These are phyloP conservation scores for Sporothrix brasiliensis DNA, from an alignment of 2,329 filamentous ascomycete genomes.

Conservation along the genomic window DNA sequence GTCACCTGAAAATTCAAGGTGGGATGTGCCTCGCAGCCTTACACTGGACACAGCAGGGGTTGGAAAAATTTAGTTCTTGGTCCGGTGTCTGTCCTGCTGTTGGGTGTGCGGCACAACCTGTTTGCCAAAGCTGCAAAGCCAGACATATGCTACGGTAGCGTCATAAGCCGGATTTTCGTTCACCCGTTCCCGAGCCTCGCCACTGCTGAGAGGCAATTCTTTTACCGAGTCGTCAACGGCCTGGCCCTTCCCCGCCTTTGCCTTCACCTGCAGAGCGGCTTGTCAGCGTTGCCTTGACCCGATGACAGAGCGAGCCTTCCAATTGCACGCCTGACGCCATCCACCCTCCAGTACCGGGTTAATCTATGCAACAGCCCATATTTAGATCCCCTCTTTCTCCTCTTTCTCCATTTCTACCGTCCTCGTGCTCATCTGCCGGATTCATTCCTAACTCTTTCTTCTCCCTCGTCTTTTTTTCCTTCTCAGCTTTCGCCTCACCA, in stretches of 20 bases:
- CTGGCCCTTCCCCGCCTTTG: constrained; percentile 24
- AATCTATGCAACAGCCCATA: background rate
- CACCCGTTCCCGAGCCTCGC: constrained; percentile 15
- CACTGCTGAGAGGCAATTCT: background rate
- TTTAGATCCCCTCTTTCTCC: constrained; percentile 23
- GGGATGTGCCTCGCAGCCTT: constrained; percentile 30
- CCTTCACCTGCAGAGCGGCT: constrained; percentile 1
- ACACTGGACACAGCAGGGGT: background rate
- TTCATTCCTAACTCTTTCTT: constrained; percentile 37
- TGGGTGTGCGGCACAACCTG: background rate
- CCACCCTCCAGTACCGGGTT: constrained; percentile 7
- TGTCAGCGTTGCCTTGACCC: background rate
- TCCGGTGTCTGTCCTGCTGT: constrained; percentile 9
- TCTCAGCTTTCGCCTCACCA: no score
- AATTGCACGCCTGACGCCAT: background rate
- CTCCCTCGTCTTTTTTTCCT: background rate
- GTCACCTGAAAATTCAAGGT: constrained; percentile 27
- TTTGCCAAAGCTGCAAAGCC: no score
- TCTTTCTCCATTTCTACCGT: constrained; percentile 11
- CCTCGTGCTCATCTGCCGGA: constrained; percentile 4
- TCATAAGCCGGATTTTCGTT: background rate
- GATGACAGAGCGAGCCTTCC: background rate
- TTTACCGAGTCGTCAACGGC: background rate
- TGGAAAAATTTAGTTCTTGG: constrained; percentile 27
- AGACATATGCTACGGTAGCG: background rate